Percentiles rank a stretch among this genome's conserved stretches.
Evolutionary conservation across 306 rosid genomes (phyloP).

Genomic region (Ormosia emarginata): DNA sequence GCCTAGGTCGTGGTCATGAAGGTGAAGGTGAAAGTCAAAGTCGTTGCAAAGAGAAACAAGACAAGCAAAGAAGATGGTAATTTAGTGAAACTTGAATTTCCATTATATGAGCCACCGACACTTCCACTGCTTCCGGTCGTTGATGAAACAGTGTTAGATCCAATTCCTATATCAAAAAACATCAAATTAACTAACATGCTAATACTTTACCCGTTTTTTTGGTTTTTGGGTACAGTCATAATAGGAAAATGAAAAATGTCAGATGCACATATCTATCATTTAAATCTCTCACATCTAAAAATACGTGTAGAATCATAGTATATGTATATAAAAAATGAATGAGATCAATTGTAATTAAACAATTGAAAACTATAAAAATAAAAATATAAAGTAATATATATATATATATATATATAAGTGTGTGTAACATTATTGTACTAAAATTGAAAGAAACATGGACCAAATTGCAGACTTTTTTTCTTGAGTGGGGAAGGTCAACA

Average conservation of each 20-base stretch:
- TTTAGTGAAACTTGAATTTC: conserved; percentile 28
- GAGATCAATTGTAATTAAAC: no score
- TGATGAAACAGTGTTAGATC: conserved; percentile 25
- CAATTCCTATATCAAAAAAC: conserved; percentile 23
- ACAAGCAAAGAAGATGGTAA: conserved; percentile 29
- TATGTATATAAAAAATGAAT: no score
- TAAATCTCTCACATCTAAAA: no score
- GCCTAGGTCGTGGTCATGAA: conserved; percentile 16
- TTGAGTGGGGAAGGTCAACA: background rate
- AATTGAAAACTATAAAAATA: no score
- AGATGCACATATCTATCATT: no score
- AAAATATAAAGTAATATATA: no score
- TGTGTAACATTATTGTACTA: no score
- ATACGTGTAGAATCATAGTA: no score
- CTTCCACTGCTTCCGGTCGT: conserved; percentile 12
- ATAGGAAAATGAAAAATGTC: no score
- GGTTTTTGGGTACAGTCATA: background rate
- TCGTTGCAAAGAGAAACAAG: conserved; percentile 20
- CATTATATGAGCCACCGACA: conserved; percentile 19
- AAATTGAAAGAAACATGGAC: background rate
- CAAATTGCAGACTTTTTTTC: background rate
- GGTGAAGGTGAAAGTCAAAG: conserved; percentile 17
- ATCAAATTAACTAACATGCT: background rate
- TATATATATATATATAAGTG: no score
- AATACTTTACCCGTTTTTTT: background rate